Evolutionary conservation across 2,329 filamentous ascomycete species (phyloP), one percentile per base, ranked within the genome.

Genomic region (Aspergillus jensenii): DNA sequence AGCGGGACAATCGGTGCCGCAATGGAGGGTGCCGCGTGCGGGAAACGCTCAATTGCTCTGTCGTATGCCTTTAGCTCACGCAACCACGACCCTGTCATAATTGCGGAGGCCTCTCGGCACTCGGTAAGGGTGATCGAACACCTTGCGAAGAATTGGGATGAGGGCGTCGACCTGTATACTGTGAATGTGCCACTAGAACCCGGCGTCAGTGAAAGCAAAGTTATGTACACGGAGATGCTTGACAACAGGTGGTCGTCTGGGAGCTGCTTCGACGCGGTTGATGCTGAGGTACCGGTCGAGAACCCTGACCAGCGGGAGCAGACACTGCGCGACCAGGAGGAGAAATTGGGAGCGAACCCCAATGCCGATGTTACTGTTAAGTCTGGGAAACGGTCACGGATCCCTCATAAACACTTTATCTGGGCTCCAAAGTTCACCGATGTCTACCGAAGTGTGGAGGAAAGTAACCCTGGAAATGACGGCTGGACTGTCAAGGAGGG

Each of bases 401-500:
- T 91, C 71, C 83, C 80, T 56, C 91, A 96, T 74, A 91, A 90
- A 73, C 90, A 96, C 75, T 98, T 97, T 81, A 96, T 93, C 76
- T 98, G 95, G 95, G 87, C 90, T 48, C 95, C 93, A 2, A 86
- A 85, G 62, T 95, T 98, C 75, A 82, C 85, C 35, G 93, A 96
- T 74, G 91, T 98, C 2, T 91, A 91, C 74, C 85, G 89, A 71
- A 93, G 90, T 65, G 92, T 97, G n/a, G 86, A 92, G 65, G 84
- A 89, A 63, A 87, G 88, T 40, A 80, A 81, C 33, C 90, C 90
- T 4, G 92, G 92, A 3, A 96, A 91, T 70, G 95, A 99, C 75
- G 95, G 93, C 6, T 97, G 93, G 91, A 88, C 88, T 37, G 90
- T 99, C 23, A 89, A 90, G 72, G 87, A 96, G 71, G 91, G 91